phyloP scores from a whole-genome alignment of 2,329 filamentous ascomycete species.

The Cucurbitaria berberidis region DNA sequence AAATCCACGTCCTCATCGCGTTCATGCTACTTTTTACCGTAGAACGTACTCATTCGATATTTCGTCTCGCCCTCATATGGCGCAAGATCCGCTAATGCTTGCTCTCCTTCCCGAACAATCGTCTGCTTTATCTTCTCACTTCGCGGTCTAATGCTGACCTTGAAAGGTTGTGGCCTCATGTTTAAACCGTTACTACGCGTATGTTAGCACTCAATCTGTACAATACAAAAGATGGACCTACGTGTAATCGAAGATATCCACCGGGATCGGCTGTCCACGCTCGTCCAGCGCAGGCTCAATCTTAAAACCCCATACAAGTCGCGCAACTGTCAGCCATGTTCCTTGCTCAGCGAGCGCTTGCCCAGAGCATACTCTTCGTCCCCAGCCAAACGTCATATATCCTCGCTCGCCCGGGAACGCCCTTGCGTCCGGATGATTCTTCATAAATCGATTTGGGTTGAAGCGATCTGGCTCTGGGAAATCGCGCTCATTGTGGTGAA shows the following conservation, averaged over 20 bases:
- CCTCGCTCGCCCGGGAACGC: slow-evolving; percentile 54
- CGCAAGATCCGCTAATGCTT: slow-evolving; percentile 60
- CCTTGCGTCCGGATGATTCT: slow-evolving; percentile 35
- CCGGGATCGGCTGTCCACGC: slow-evolving; percentile 55
- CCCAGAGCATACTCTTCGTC: slow-evolving; percentile 64
- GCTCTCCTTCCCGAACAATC: slow-evolving; percentile 60
- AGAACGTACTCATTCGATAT: slow-evolving; percentile 58
- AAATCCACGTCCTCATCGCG: too few relatives aligned
- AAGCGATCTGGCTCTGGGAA: slow-evolving; percentile 49
- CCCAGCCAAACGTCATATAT: slow-evolving; percentile 62
- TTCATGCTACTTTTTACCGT: slow-evolving; percentile 26
- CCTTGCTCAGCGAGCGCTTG: slow-evolving; percentile 66
- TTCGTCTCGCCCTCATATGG: slow-evolving; percentile 63
- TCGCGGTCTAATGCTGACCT: slow-evolving; percentile 60
- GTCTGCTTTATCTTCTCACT: slow-evolving; percentile 57
- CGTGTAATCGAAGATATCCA: slow-evolving; percentile 65
- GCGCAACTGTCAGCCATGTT: slow-evolving; percentile 63
- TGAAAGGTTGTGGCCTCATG: slow-evolving; percentile 63
- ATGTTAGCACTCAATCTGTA: slow-evolving; percentile 7
- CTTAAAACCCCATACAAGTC: slow-evolving; percentile 64
- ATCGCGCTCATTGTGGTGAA: slow-evolving; percentile 48
- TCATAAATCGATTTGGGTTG: slow-evolving; percentile 40
- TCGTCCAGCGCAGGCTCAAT: slow-evolving; percentile 53
- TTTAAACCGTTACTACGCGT: slow-evolving; percentile 60
- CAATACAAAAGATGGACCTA: slow-evolving; percentile 34